These are phyloP conservation scores for Phytophthora pluvialis DNA, from an alignment of 352 stramenopile species.

Conservation along the genomic window DNA sequence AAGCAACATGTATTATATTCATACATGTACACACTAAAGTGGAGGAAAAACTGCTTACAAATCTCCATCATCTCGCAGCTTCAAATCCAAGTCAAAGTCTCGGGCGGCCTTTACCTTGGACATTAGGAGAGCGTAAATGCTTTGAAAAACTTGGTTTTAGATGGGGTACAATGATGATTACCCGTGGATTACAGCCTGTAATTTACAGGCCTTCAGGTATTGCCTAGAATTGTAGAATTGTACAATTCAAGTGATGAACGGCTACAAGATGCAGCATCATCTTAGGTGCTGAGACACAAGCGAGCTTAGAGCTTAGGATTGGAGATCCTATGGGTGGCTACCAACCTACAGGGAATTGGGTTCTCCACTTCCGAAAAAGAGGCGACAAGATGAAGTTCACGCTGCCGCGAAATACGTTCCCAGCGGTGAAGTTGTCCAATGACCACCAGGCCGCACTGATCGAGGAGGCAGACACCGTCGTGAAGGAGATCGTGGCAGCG, in stretches of 20 bases:
- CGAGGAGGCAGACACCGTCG: conserved; percentile 46
- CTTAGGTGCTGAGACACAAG: conserved; percentile 16
- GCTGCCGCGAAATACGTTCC: conserved; percentile 45
- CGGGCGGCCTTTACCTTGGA: background rate
- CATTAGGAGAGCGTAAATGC: conserved; percentile 2
- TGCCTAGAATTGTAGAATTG: no score
- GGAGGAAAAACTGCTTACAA: no score
- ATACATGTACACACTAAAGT: no score
- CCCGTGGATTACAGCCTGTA: background rate
- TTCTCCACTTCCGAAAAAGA: conserved; percentile 5
- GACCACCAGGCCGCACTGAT: conserved; percentile 32
- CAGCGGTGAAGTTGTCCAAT: conserved; percentile 32
- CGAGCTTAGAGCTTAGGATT: conserved; percentile 13
- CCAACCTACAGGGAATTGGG: background rate
- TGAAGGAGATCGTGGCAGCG: conserved; percentile 47
- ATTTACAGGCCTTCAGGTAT: background rate
- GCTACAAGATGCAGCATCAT: background rate
- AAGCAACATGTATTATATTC: no score
- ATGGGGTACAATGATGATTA: conserved; percentile 11
- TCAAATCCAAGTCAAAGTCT: conserved; percentile 10
- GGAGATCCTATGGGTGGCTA: conserved; percentile 19
- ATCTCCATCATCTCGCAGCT: background rate
- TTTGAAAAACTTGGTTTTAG: conserved; percentile 13
- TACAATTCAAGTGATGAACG: conserved; percentile 5
- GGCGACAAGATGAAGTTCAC: conserved; percentile 48